A percentile compares a stretch with the other conserved stretches of the same genome.
phyloP scores from a whole-genome alignment of 768 basidiomycete species.

The Boletus reticulatus region DNA sequence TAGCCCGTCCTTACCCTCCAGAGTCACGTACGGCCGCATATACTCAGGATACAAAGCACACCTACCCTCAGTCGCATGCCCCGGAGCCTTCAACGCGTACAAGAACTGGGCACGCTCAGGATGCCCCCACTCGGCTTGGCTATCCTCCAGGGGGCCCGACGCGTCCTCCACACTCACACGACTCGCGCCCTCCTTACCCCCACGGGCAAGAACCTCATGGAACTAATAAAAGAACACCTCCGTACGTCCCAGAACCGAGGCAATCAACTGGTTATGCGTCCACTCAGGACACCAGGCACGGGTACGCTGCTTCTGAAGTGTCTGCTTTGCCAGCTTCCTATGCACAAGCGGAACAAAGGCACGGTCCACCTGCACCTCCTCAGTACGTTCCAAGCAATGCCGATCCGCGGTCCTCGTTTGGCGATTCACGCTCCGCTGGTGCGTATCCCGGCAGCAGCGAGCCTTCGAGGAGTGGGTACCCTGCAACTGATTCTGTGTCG shows the following conservation, averaged over 20 bases:
- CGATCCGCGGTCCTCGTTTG: slow-evolving; percentile 20
- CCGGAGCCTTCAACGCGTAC: slow-evolving; percentile 16
- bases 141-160: slow-evolving; percentile 16
- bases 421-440: slow-evolving; percentile 20
- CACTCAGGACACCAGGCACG: slow-evolving; percentile 21
- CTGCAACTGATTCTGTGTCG: slow-evolving; percentile 14
- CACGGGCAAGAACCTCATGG: slow-evolving; percentile 20
- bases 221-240: slow-evolving; percentile 1
- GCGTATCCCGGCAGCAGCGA: slow-evolving; percentile 15
- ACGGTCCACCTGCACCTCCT: slow-evolving; percentile 8
- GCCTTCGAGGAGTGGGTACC: slow-evolving; percentile 11
- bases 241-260: slow-evolving; percentile 20
- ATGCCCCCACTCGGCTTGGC: slow-evolving; percentile 11
- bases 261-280: slow-evolving; percentile 19
- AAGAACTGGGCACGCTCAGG: slow-evolving; percentile 12
- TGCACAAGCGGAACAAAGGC: slow-evolving; percentile 19
- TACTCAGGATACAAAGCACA: slow-evolving; percentile 22
- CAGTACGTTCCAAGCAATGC: slow-evolving; percentile 16
- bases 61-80: slow-evolving; percentile 20
- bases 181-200: slow-evolving; percentile 14
- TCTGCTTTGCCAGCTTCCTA: slow-evolving; percentile 15
- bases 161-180: slow-evolving; percentile 15
- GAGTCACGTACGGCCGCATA: slow-evolving; percentile 22
- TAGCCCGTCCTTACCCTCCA: slow-evolving; percentile 15
- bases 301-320: slow-evolving; percentile 17